Evolutionary conservation across 805 yeast species (phyloP), one percentile per base, ranked within the genome.

Genomic region (Barnettozyma californica): DNA sequence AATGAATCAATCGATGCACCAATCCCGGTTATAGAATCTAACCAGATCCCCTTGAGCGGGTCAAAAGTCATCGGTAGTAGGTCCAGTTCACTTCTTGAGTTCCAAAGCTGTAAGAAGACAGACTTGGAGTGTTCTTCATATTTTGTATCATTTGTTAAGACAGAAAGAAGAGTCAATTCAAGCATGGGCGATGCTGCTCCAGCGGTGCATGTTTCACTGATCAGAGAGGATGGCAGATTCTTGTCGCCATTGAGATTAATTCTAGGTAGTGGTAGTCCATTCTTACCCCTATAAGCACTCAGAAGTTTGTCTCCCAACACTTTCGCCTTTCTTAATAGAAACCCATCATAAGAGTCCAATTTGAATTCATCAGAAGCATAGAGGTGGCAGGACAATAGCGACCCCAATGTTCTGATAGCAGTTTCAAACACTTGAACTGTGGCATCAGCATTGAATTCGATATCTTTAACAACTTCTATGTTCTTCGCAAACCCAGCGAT

Each of bases 1-100:
- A 87, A 87, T 0, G 96, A 88, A 65, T 91, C 98, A 14, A 88
- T 78, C 2, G 95, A 85, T 0, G 97, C 97, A 2, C 98, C 97
- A 9, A 87, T 74, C 0, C 97, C 96, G 0, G 94, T 79, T 37
- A 81, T 66, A 0, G 74, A 62, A 48, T 84, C 84, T 37, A 71
- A 66, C 80, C 87, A 81, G 35, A 63, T 59, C 33, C 81, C 79
- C 0, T 71, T 65, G 1, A 70, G 58, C 0, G 91, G 84, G 51
- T 84, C 82, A 5, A 90, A 69, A 0, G 91, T 75, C 87, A 86
- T 84, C 2, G 96, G 95, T 13, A 92, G 58, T 26, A 92, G 68
- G 54, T 86, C 80, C 13, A 86, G 61, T 1, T 65, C 57, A 47
- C 86, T 76, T 51, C 91, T 69, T 2, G 81, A 69, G 5, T 74